A percentile compares a stretch with the other conserved stretches of the same genome.
Conservation (phyloP, 1,284 basidiomycete species). For the Schizophyllum amplum region DNA sequence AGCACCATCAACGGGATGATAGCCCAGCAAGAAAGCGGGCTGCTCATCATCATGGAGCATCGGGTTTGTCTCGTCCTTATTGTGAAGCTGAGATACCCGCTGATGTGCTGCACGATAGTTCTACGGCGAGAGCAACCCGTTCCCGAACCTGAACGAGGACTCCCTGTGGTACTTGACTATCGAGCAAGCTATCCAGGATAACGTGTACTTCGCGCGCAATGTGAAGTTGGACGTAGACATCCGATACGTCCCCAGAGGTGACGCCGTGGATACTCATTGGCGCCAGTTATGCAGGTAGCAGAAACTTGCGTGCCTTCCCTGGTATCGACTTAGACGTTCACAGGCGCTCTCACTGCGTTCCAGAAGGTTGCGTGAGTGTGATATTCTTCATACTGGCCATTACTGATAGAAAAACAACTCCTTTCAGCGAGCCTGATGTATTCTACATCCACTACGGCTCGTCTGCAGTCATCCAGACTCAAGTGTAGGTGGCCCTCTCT, state of each 20-base stretch:
- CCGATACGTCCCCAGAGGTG: slow-evolving; percentile 27
- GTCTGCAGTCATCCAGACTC: slow-evolving; percentile 37
- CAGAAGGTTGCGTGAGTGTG: slow-evolving; percentile 31
- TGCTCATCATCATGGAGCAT: background rate
- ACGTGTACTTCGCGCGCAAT: slow-evolving; percentile 43
- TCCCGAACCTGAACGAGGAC: slow-evolving; percentile 45
- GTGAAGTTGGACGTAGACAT: slow-evolving; percentile 35
- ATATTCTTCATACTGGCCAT: background rate
- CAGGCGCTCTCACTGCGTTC: slow-evolving; percentile 44
- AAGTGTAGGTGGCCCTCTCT: background rate
- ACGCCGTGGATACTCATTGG: slow-evolving; percentile 42
- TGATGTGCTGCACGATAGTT: slow-evolving; percentile 35
- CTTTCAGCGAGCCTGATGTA: slow-evolving; percentile 24
- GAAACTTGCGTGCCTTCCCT: no score
- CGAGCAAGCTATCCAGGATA: slow-evolving; percentile 44
- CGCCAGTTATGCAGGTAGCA: slow-evolving; percentile 44
- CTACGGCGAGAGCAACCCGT: slow-evolving; percentile 43
- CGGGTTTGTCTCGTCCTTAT: background rate
- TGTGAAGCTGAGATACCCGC: background rate
- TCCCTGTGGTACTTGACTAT: slow-evolving; percentile 42
- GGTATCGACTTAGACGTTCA: no score
- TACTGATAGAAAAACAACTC: background rate
- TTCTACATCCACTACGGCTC: slow-evolving; percentile 46
- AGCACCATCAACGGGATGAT: slow-evolving; percentile 53
- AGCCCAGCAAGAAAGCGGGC: slow-evolving; percentile 36